Evolutionary conservation across 257 asterid genomes (phyloP).

Genomic region (Solanum virginianum): DNA sequence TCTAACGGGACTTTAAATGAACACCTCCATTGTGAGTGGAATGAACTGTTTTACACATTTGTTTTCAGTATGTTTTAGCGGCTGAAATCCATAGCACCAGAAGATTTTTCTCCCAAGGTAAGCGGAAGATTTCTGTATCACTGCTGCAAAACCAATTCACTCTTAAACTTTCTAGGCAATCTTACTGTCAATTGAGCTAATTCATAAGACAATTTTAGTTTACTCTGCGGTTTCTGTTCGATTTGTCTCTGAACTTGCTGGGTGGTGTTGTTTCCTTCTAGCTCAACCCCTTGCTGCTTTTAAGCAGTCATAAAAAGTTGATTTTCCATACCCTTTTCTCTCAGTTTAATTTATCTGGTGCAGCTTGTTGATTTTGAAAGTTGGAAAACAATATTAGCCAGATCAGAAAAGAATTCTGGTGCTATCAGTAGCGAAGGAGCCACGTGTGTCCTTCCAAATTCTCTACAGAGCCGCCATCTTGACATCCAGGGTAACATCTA

Average conservation of each 20-base stretch:
- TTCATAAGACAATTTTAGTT: neutral
- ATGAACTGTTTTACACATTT: neutral
- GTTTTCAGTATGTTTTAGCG: neutral
- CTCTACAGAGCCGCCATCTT: constrained; percentile 53
- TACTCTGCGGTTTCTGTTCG: neutral
- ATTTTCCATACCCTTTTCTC: neutral
- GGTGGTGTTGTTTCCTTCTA: neutral
- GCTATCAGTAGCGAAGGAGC: constrained; percentile 59
- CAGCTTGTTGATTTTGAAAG: constrained; percentile 96
- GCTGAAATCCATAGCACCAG: constrained; percentile 27
- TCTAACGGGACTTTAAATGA: constrained; percentile 92
- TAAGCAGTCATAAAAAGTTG: neutral
- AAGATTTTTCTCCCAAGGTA: constrained; percentile 95
- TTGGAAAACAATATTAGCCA: constrained; percentile 69
- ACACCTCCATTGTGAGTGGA: constrained; percentile 82
- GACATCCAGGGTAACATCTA: constrained; percentile 70
- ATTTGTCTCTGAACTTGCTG: neutral
- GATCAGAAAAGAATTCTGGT: constrained; percentile 83
- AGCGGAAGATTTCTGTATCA: neutral
- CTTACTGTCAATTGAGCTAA: neutral
- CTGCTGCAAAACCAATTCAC: neutral
- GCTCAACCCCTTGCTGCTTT: neutral
- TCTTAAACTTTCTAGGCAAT: neutral
- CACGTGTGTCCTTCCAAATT: constrained; percentile 62
- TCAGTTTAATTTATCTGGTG: neutral